These are phyloP conservation scores for Cystobasidium ongulense DNA, from an alignment of 768 basidiomycete species.

Conservation along the genomic window DNA sequence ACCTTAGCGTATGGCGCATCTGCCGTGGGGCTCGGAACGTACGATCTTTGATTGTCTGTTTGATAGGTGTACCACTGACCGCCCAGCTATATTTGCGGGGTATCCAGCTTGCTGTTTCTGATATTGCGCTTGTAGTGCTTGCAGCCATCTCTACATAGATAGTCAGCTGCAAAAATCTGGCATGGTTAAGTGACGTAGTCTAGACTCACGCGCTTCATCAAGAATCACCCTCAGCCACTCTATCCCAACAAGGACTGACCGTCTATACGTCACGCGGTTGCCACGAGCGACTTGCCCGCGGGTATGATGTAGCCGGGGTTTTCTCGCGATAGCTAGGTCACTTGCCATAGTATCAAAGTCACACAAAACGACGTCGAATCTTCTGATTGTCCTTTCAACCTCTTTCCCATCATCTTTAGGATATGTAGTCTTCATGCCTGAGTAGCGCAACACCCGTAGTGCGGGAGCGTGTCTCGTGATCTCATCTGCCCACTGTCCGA, in stretches of 20 bases:
- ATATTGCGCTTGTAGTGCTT: slow-evolving; percentile 33
- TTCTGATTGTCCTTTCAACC: not conserved
- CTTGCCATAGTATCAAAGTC: slow-evolving; percentile 39
- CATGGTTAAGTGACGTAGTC: slow-evolving; percentile 11
- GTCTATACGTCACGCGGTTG: not conserved
- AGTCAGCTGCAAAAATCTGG: slow-evolving; percentile 16
- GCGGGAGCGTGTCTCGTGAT: slow-evolving; percentile 45
- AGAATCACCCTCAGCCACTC: slow-evolving; percentile 44
- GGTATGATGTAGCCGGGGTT: slow-evolving; percentile 34
- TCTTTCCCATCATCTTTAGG: not conserved
- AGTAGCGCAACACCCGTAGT: slow-evolving; percentile 46
- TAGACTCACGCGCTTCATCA: slow-evolving; percentile 47
- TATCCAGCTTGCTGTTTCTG: slow-evolving; percentile 46
- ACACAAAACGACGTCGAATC: slow-evolving; percentile 39
- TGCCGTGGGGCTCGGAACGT: not conserved
- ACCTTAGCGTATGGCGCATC: not conserved
- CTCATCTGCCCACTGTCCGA: slow-evolving; percentile 47
- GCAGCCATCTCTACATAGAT: slow-evolving; percentile 28
- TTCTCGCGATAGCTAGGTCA: slow-evolving; percentile 37
- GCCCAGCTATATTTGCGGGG: slow-evolving; percentile 45
- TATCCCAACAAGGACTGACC: slow-evolving; percentile 37
- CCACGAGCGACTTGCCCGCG: not conserved
- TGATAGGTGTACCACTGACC: slow-evolving; percentile 48
- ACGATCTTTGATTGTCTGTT: slow-evolving; percentile 45
- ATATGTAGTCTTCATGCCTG: slow-evolving; percentile 34